Percentiles rank a stretch among this genome's conserved stretches.
phyloP scores from a whole-genome alignment of 495 filamentous ascomycete genomes.

The Penicillium nucicola region DNA sequence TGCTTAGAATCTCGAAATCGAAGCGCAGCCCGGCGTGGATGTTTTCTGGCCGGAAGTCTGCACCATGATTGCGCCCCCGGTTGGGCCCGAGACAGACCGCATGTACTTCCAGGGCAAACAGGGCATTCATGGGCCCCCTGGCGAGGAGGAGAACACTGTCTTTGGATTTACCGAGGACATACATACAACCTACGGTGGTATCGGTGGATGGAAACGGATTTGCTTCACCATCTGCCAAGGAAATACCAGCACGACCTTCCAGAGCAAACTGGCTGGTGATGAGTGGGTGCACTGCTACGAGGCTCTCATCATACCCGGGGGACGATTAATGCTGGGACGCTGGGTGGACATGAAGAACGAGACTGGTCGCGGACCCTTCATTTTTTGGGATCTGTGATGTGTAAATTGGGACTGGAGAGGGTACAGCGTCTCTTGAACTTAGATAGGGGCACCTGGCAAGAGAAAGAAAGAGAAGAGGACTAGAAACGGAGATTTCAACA shows the following conservation, averaged over 20 bases:
- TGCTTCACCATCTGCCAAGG: constrained; percentile 34
- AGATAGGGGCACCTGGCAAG: too few relatives aligned
- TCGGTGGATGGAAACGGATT: constrained; percentile 42
- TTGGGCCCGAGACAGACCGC: neutral
- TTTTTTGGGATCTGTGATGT: constrained; percentile 46
- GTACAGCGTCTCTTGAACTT: neutral
- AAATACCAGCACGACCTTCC: neutral
- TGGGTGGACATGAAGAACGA: constrained; percentile 36
- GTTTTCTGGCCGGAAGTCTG: constrained; percentile 26
- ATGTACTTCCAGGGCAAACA: constrained; percentile 27
- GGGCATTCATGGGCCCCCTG: constrained; percentile 2
- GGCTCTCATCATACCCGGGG: constrained; percentile 49
- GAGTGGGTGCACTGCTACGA: constrained; percentile 42
- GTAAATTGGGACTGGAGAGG: too few relatives aligned
- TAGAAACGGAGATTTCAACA: too few relatives aligned
- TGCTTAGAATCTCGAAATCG: constrained; percentile 21
- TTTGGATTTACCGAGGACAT: constrained; percentile 33
- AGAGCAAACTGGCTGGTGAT: constrained; percentile 5
- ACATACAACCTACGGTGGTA: constrained; percentile 17
- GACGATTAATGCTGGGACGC: constrained; percentile 44
- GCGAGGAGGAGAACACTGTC: constrained; percentile 9
- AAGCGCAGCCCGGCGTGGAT: neutral
- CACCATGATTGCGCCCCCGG: constrained; percentile 13
- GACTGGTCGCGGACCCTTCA: constrained; percentile 46
- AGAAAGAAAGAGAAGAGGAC: too few relatives aligned